Percentiles rank a stretch among this genome's conserved stretches.
Evolutionary conservation across 768 basidiomycete species (phyloP).

Genomic region (Hemileccinum rubropunctum): DNA sequence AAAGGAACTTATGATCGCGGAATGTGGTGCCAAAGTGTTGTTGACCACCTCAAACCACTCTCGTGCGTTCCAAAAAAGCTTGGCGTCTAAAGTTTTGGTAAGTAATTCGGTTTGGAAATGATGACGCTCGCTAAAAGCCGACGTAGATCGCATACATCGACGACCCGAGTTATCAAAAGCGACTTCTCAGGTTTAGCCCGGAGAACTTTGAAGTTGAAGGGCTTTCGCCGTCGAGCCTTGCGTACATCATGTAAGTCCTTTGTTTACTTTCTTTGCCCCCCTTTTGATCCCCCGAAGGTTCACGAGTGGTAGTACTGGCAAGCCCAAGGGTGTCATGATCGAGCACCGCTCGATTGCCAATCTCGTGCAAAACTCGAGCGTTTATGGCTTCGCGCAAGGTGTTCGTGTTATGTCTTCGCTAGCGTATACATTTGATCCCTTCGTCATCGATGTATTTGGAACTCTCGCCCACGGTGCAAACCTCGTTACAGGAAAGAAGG

Average conservation of each 20-base stretch:
- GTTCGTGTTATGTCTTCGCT: conserved; percentile 27
- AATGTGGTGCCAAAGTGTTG: conserved; percentile 26
- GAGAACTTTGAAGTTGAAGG: conserved; percentile 22
- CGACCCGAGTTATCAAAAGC: conserved; percentile 27
- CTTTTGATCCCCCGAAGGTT: conserved; percentile 10
- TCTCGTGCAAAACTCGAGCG: conserved; percentile 19
- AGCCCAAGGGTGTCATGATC: conserved; percentile 23
- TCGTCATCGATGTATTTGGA: conserved; percentile 19
- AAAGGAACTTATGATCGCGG: conserved; percentile 27
- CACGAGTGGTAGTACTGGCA: conserved; percentile 24
- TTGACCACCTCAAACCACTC: conserved; percentile 26
- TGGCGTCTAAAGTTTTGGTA: conserved; percentile 24
- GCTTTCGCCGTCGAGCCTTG: conserved; percentile 20
- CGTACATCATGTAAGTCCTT: conserved; percentile 26
- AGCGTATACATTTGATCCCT: conserved; percentile 31
- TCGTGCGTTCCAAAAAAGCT: conserved; percentile 20
- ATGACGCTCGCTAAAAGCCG: neutral
- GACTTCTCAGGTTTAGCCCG: conserved; percentile 10
- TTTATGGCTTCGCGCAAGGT: conserved; percentile 23
- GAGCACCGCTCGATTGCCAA: conserved; percentile 21
- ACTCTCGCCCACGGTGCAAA: conserved; percentile 20
- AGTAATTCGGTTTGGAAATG: neutral
- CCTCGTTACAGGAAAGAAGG: conserved; percentile 22
- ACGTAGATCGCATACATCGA: conserved; percentile 27
- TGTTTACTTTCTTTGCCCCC: neutral